Evolutionary conservation across 2,329 filamentous ascomycete species (phyloP), one percentile per base, ranked within the genome.

Genomic region (Cladosporium phlei): DNA sequence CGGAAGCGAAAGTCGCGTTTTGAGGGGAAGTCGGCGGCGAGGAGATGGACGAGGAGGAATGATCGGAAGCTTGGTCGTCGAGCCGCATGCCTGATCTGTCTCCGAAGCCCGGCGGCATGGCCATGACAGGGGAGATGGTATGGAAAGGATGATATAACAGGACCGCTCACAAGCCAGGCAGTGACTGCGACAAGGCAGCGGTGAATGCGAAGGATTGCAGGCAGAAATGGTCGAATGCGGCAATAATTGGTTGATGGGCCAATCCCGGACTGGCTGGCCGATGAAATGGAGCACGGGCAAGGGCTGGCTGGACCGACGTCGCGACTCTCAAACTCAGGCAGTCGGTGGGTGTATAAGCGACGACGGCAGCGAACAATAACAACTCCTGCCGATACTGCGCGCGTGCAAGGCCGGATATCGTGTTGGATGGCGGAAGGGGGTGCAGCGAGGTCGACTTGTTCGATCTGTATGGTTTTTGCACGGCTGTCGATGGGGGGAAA

Each of bases 11-110:
- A 24, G 19, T 30, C 32, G 38, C 16, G 37, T 52, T 47, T 46
- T 55, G 57, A 25, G 59, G 59, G 33, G 58, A 59, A 19, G 44
- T 48, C 2, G 56, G 56, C 42, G 58, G 56, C 35, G 58, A 55
- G 8, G 59, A 61, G 28, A 60, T 51, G 12, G 54, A 52, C 2
- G 54, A 57, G 6, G 55, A 54, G 25, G 45, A 50, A 28, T 42
- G 49, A 16, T 51, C 49, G 10, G 53, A 56, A 32, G 49, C 52
- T 12, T 45, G 52, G 38, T 54, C 50, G 45, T 56, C 55, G 48
- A 52, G 45, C 28, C 44, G 42, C 56, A 52, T 55, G n/a, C n/a
- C n/a, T n/a, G n/a, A n/a, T 30, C 43, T 35, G 32, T 49, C 44
- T 27, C 43, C 38, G 33, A 46, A 52, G 33, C 40, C 49, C n/a